Conservation (phyloP, 495 filamentous ascomycete species). For the Penicillium ochrochloron region DNA sequence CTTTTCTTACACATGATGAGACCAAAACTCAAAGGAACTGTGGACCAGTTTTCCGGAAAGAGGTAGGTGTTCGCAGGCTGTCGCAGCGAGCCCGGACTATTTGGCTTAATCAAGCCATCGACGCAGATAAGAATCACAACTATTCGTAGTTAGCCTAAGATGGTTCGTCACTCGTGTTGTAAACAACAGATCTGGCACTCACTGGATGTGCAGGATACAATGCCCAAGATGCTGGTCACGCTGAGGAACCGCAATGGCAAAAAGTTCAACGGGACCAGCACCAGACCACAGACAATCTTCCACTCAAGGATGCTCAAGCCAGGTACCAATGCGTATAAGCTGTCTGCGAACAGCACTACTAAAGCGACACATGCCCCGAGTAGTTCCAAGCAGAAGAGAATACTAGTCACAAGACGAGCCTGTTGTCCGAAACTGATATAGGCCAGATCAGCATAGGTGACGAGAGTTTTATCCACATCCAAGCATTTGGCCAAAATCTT, state of each 20-base stretch:
- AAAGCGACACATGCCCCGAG: slow-evolving; percentile 88
- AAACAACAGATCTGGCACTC: slow-evolving; percentile 42
- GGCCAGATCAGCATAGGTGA: slow-evolving; percentile 92
- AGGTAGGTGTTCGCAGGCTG: slow-evolving; percentile 77
- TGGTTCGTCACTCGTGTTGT: background rate
- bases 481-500: slow-evolving; percentile 86
- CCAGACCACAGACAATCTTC: slow-evolving; percentile 84
- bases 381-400: slow-evolving; percentile 88
- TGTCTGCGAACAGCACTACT: slow-evolving; percentile 92
- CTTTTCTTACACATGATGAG: slow-evolving; percentile 75
- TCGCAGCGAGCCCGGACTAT: slow-evolving; percentile 79
- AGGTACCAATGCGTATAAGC: slow-evolving; percentile 78
- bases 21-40: slow-evolving; percentile 91
- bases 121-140: slow-evolving; percentile 80
- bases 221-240: slow-evolving; percentile 88
- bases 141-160: slow-evolving; percentile 38
- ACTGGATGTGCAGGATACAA: slow-evolving; percentile 86
- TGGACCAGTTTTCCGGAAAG: slow-evolving; percentile 85
- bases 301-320: slow-evolving; percentile 71
- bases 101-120: slow-evolving; percentile 82
- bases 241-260: slow-evolving; percentile 83
- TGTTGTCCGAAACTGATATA: slow-evolving; percentile 88
- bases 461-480: slow-evolving; percentile 76
- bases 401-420: slow-evolving; percentile 77
- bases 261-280: slow-evolving; percentile 84